Percentiles rank a stretch among this genome's conserved stretches.
Evolutionary conservation across 2,329 filamentous ascomycete species (phyloP).

Genomic region (Cyclaneusma minus): DNA sequence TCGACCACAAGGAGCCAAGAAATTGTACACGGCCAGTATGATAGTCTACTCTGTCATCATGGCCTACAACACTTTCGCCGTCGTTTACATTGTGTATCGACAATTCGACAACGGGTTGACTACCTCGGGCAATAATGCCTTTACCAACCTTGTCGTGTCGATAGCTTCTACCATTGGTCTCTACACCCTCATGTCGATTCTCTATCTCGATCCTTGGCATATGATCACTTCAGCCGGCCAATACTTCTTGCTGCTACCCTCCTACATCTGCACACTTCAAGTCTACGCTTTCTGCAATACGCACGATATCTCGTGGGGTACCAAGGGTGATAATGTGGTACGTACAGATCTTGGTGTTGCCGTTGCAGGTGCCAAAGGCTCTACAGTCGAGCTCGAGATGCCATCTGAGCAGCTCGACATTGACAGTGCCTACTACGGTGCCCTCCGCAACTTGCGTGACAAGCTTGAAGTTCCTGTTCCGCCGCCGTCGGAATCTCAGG

Average conservation of each 20-base stretch:
- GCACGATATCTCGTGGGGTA: constrained; percentile 97
- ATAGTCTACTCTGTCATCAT: constrained; percentile 88
- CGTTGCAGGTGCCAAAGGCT: constrained; percentile 52
- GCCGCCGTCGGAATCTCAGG: constrained; percentile 54
- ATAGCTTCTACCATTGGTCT: constrained; percentile 79
- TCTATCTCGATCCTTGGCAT: constrained; percentile 98
- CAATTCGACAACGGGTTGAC: constrained; percentile 42
- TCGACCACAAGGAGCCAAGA: constrained; percentile 84
- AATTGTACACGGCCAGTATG: constrained; percentile 78
- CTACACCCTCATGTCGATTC: constrained; percentile 90
- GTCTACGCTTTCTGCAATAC: constrained; percentile 99
- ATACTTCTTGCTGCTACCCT: constrained; percentile 85
- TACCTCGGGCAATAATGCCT: constrained; percentile 65
- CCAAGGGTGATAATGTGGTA: constrained; percentile 93
- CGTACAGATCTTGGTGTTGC: constrained; percentile 86
- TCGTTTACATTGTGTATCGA: constrained; percentile 75
- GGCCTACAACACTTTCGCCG: constrained; percentile 84
- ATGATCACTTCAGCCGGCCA: constrained; percentile 87
- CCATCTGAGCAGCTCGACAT: constrained; percentile 96
- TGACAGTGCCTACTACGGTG: constrained; percentile 93
- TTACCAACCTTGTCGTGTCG: constrained; percentile 88
- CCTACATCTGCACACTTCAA: constrained; percentile 92
- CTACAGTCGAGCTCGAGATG: constrained; percentile 91
- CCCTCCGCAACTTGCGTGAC: constrained; percentile 87
- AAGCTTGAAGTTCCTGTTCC: constrained; percentile 63